A percentile compares a stretch with the other conserved stretches of the same genome.
Evolutionary conservation across 306 rosid genomes (phyloP).

Genomic region (Dalbergia oliveri): DNA sequence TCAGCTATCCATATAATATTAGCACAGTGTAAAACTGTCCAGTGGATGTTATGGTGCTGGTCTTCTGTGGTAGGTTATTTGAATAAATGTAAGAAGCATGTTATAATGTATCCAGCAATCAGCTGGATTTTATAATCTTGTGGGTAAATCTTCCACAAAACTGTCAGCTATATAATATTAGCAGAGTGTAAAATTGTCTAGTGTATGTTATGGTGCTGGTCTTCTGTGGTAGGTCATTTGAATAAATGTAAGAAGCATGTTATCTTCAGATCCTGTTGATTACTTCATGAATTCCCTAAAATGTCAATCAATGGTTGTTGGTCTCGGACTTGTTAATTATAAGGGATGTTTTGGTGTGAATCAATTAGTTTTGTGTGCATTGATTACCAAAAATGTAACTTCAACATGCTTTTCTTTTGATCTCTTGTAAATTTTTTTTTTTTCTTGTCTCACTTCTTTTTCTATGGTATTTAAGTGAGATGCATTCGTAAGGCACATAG

Average conservation of each 20-base stretch:
- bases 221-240: conserved; percentile 25
- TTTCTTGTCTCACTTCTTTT: background rate
- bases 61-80: conserved; percentile 31
- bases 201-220: conserved; percentile 24
- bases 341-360: conserved; percentile 15
- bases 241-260: conserved; percentile 38
- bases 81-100: no score
- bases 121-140: conserved; percentile 34
- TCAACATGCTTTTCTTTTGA: background rate
- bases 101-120: conserved; percentile 45
- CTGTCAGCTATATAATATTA: conserved; percentile 27
- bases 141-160: conserved; percentile 23
- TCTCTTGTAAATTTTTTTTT: conserved; percentile 12
- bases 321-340: background rate
- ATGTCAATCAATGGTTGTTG: conserved; percentile 1
- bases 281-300: conserved; percentile 1
- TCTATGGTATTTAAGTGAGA: background rate
- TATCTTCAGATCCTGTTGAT: conserved; percentile 29
- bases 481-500: background rate
- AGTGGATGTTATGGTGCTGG: conserved; percentile 13
- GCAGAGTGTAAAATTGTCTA: conserved; percentile 23
- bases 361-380: background rate
- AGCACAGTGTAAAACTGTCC: conserved; percentile 23
- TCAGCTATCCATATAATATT: conserved; percentile 29
- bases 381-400: background rate